Percentiles rank a stretch among this genome's conserved stretches.
These are phyloP conservation scores for Ceratocystis destructans DNA, from an alignment of 2,329 filamentous ascomycete genomes.

Conservation along the genomic window DNA sequence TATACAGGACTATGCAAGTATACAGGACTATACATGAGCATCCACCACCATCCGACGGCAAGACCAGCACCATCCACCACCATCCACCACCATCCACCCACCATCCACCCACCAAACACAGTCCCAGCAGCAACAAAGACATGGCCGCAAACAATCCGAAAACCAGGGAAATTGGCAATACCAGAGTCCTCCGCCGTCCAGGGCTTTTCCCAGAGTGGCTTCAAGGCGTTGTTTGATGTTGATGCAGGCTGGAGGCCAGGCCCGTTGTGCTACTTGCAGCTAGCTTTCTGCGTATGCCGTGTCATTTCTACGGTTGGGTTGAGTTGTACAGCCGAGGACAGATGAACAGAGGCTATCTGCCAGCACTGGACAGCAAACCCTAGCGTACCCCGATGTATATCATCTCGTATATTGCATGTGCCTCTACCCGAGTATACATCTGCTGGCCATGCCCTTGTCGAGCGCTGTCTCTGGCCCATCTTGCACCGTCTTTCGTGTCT, in stretches of 20 bases:
- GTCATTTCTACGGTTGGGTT: no score
- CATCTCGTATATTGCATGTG: no score
- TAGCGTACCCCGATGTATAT: no score
- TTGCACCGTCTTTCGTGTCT: neutral
- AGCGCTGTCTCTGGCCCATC: neutral
- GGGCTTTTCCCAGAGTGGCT: neutral
- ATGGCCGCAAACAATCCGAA: neutral
- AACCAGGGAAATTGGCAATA: neutral
- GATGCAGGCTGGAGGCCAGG: neutral
- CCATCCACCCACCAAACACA: neutral
- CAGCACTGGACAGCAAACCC: no score
- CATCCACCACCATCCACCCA: neutral
- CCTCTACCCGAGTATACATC: neutral
- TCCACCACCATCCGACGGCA: neutral
- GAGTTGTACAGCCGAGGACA: no score
- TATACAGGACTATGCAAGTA: no score
- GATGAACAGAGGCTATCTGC: no score
- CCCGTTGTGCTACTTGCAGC: neutral
- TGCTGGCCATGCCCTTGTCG: neutral
- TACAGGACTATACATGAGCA: no score
- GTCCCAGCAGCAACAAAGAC: neutral
- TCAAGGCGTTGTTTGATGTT: constrained; percentile 6
- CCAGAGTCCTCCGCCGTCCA: neutral
- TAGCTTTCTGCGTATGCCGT: no score
- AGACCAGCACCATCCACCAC: no score